A percentile compares a stretch with the other conserved stretches of the same genome.
phyloP scores from a whole-genome alignment of 495 filamentous ascomycete species.

The Jackrogersella multiformis region DNA sequence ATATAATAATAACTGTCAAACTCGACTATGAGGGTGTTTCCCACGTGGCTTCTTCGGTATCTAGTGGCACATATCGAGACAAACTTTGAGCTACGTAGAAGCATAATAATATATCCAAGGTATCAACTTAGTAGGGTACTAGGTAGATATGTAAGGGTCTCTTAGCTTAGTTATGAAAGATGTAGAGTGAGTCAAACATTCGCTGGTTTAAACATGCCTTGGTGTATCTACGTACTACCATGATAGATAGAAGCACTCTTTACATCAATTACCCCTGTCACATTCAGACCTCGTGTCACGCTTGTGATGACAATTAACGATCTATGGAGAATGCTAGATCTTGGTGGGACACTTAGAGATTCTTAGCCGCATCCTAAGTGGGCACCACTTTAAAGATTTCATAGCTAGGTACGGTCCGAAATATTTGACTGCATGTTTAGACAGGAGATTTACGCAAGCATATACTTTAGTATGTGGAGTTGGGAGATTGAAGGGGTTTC shows the following conservation, averaged over 20 bases:
- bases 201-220: background rate
- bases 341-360: background rate
- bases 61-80: too few relatives aligned
- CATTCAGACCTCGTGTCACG: too few relatives aligned
- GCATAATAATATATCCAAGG: too few relatives aligned
- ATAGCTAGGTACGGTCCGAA: conserved; percentile 28
- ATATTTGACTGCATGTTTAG: background rate
- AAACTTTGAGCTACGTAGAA: too few relatives aligned
- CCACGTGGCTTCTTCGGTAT: too few relatives aligned
- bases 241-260: background rate
- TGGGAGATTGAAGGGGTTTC: conserved; percentile 28
- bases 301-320: background rate
- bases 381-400: background rate
- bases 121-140: too few relatives aligned
- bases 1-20: background rate
- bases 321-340: background rate
- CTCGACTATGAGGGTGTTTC: background rate
- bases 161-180: background rate
- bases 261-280: background rate
- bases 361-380: conserved; percentile 3
- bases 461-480: background rate
- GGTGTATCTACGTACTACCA: background rate
- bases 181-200: background rate
- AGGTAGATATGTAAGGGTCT: too few relatives aligned
- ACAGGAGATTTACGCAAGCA: conserved; percentile 11